Evolutionary conservation across 2,329 filamentous ascomycete genomes (phyloP).

Genomic region (Hypoxylon sp.): DNA sequence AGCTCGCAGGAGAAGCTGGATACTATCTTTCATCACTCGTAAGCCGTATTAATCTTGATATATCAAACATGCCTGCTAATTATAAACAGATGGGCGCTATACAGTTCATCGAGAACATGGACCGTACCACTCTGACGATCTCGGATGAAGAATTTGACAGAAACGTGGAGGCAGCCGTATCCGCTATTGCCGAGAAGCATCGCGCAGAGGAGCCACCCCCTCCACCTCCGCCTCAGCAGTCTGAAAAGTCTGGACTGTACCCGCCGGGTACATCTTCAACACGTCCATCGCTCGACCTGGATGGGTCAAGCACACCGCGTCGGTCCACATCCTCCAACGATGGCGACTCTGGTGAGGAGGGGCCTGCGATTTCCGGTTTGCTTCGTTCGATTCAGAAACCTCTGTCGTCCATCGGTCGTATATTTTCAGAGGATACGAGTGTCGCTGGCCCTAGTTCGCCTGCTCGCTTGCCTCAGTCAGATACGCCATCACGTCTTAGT

Average conservation of each 20-base stretch:
- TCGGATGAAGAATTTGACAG: constrained; percentile 95
- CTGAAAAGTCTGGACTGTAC: constrained; percentile 60
- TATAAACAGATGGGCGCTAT: constrained; percentile 83
- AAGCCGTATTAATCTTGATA: constrained; percentile 51
- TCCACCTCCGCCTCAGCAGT: constrained; percentile 59
- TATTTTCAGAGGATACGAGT: constrained; percentile 83
- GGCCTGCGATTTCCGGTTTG: constrained; percentile 85
- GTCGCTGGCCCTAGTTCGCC: constrained; percentile 58
- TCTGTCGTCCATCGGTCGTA: constrained; percentile 90
- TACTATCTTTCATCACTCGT: constrained; percentile 97
- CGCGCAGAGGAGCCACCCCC: constrained; percentile 65
- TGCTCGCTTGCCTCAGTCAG: constrained; percentile 54
- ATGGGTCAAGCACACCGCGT: constrained; percentile 61
- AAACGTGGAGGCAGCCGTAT: constrained; percentile 97
- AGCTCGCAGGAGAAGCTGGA: constrained; percentile 95
- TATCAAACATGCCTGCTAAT: constrained; percentile 13
- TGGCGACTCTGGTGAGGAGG: constrained; percentile 74
- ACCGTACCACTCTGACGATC: constrained; percentile 93
- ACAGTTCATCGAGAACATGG: constrained; percentile 96
- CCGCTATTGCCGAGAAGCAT: constrained; percentile 93
- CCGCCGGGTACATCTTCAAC: constrained; percentile 63
- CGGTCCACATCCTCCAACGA: constrained; percentile 69
- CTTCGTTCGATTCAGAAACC: constrained; percentile 92
- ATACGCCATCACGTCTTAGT: constrained; percentile 55
- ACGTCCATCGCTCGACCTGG: constrained; percentile 61